A percentile compares a stretch with the other conserved stretches of the same genome.
phyloP scores from a whole-genome alignment of 495 filamentous ascomycete species.

The Mytilinidion resinicola region DNA sequence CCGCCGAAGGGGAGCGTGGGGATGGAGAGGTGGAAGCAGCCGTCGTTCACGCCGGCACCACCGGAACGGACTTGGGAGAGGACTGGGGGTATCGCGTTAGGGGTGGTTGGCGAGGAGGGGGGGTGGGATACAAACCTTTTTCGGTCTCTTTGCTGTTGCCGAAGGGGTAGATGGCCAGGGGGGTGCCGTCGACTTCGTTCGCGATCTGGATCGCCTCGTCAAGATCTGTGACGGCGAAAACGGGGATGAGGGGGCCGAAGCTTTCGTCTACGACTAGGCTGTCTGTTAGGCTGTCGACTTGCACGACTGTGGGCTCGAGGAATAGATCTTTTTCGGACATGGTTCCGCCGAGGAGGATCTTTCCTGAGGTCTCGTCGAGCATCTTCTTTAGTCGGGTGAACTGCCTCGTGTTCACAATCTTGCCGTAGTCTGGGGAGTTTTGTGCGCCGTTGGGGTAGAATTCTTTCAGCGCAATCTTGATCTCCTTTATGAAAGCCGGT shows the following conservation, averaged over 20 bases:
- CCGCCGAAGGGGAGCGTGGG: slow-evolving; percentile 81
- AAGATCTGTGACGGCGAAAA: slow-evolving; percentile 65
- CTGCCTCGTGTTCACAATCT: slow-evolving; percentile 70
- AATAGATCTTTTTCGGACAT: slow-evolving; percentile 72
- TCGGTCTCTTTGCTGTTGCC: slow-evolving; percentile 68
- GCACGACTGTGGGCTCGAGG: slow-evolving; percentile 80
- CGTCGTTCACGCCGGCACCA: slow-evolving; percentile 39
- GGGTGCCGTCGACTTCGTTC: slow-evolving; percentile 69
- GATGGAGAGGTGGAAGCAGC: slow-evolving; percentile 70
- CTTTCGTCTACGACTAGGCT: slow-evolving; percentile 72
- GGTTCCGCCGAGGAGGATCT: slow-evolving; percentile 77
- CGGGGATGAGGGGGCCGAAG: slow-evolving; percentile 83
- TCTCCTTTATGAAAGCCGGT: slow-evolving; percentile 62
- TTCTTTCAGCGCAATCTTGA: slow-evolving; percentile 63
- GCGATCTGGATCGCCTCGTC: slow-evolving; percentile 76
- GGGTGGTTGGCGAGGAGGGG: slow-evolving; percentile 42
- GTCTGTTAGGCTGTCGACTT: slow-evolving; percentile 68
- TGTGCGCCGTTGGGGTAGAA: slow-evolving; percentile 82
- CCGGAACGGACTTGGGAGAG: slow-evolving; percentile 36
- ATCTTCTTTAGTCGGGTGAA: slow-evolving; percentile 83
- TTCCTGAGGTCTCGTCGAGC: slow-evolving; percentile 73
- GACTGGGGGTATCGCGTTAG: slow-evolving; percentile 38
- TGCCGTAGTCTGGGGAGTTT: slow-evolving; percentile 63
- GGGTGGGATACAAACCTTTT: slow-evolving; percentile 43
- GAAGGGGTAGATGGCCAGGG: slow-evolving; percentile 78